Percentiles rank a stretch among this genome's conserved stretches.
Conservation (phyloP, 1,284 basidiomycete species). For the Ustilago tritici region DNA sequence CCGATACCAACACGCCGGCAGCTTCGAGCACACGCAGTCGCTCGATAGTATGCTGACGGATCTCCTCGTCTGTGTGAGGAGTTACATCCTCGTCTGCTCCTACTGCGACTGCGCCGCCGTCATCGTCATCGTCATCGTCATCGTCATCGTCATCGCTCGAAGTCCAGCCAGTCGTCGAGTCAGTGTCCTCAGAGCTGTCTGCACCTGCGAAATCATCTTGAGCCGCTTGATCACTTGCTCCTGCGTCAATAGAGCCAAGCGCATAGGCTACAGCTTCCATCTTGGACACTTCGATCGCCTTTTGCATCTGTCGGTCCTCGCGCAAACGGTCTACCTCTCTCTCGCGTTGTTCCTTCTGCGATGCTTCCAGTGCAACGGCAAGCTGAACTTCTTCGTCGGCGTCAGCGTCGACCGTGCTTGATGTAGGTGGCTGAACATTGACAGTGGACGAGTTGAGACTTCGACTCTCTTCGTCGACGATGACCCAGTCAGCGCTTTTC, state of each 20-base stretch:
- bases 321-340: slow-evolving; percentile 28
- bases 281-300: slow-evolving; percentile 53
- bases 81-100: slow-evolving; percentile 34
- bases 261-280: slow-evolving; percentile 48
- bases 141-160: slow-evolving; percentile 73
- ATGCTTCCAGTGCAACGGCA: slow-evolving; percentile 32
- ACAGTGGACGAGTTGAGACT: slow-evolving; percentile 24
- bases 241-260: slow-evolving; percentile 30
- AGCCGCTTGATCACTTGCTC: background rate
- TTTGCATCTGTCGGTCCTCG: slow-evolving; percentile 45
- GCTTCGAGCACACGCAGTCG: slow-evolving; percentile 84
- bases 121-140: slow-evolving; percentile 71
- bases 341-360: slow-evolving; percentile 26
- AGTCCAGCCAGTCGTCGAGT: slow-evolving; percentile 72
- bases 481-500: slow-evolving; percentile 39
- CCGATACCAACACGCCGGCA: slow-evolving; percentile 80
- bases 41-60: slow-evolving; percentile 80
- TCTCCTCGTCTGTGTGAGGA: slow-evolving; percentile 71
- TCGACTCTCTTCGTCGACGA: slow-evolving; percentile 33
- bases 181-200: slow-evolving; percentile 62
- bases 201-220: slow-evolving; percentile 35
- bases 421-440: slow-evolving; percentile 44
- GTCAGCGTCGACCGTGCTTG: slow-evolving; percentile 6
- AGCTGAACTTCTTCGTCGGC: slow-evolving; percentile 40
- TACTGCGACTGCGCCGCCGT: slow-evolving; percentile 52